Base-by-base conservation (phyloP, 345 rosid species). In the Turnera subulata region DNA sequence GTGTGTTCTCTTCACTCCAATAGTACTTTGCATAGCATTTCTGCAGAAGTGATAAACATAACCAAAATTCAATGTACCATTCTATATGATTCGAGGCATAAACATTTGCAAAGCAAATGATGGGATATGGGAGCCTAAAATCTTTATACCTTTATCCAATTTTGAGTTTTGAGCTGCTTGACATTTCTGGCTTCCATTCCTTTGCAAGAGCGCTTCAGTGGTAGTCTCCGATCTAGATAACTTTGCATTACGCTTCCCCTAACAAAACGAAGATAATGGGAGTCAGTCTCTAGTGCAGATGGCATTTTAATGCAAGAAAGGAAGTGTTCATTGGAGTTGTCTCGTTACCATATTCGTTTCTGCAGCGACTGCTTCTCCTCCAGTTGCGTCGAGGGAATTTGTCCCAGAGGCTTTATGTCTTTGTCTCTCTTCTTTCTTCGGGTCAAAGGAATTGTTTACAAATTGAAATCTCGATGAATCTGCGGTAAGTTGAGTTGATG, bases 181-280 rank as follows among this genome's bases (percentile, higher is more conserved):
- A 15, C 80, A 77, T 25, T 80, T 84, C 54, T 76, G 80, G 21
- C 63, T 80, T 65, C 77, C 85, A 64, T 82, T 87, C 60, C 77
- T 70, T 56, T 72, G 75, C 59, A 79, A 59, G 46, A 78, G 67
- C 55, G 73, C 71, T 5, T 82, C 82, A 2, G 79, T 59, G 62
- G 72, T 76, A 37, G 65, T 70, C 11, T 29, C 8, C 8, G 84
- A 63, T 57, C 80, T 72, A 13, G 74, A 55, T 16, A 80, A 49
- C 56, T 77, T 10, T 4, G 86, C 84, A 48, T 53, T 42, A 35
- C 18, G 10, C 40, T 13, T 18, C 0, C n/a, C 62, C 67, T 71
- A 43, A 37, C 37, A 64, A 50, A 50, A 21, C 50, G 22, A 22
- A 26, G n/a, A 10, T 10, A 14, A 46, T 43, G 38, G 29, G 13